Percentiles rank a stretch among this genome's conserved stretches.
phyloP scores from a whole-genome alignment of 2,329 filamentous ascomycete genomes.

The Sarocladium strictum region DNA sequence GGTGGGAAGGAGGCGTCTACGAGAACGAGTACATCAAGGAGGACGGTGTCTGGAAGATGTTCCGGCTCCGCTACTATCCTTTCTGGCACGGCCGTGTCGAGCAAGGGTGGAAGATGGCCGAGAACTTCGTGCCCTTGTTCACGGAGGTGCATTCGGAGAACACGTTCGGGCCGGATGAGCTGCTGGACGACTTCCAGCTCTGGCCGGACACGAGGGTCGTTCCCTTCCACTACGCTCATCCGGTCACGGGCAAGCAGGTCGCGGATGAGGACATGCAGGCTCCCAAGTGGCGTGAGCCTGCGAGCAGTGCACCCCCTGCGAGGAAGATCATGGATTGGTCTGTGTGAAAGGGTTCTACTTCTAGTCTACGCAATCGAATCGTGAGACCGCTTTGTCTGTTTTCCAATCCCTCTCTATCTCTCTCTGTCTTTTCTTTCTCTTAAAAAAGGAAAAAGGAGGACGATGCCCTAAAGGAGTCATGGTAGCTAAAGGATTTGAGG shows the following conservation, averaged over 20 bases:
- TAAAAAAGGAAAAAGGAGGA: no score
- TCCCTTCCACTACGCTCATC: neutral
- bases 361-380: no score
- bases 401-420: no score
- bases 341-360: neutral
- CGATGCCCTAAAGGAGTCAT: no score
- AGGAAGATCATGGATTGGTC: neutral
- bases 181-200: neutral
- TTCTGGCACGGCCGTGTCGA: neutral
- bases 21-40: slow-evolving; percentile 5
- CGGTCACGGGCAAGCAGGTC: neutral
- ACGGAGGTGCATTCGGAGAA: neutral
- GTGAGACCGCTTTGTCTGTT: no score
- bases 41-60: neutral
- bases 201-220: neutral
- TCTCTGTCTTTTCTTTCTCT: no score
- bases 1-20: neutral
- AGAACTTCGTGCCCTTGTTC: neutral
- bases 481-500: no score
- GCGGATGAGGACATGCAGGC: slow-evolving; percentile 3
- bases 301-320: neutral
- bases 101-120: neutral
- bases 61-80: neutral
- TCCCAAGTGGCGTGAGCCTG: neutral
- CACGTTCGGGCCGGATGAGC: neutral